Base-by-base conservation (phyloP, 2,329 filamentous ascomycete genomes). In the Setomelanomma holmii region DNA sequence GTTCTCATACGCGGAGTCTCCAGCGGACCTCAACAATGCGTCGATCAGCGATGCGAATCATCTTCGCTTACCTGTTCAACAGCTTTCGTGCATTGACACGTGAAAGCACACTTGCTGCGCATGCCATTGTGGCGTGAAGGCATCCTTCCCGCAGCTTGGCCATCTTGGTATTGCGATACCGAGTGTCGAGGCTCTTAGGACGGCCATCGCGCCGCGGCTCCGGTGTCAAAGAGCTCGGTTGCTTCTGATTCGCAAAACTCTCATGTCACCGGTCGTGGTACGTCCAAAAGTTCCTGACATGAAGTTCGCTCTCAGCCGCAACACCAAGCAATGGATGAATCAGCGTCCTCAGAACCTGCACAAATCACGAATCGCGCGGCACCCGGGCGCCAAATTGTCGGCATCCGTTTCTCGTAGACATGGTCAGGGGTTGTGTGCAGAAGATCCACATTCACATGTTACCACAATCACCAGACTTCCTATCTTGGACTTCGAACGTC, bases 371-470 rank as follows among this genome's bases (percentile, higher is more conserved):
- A 40, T 58, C 49, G 44, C 46, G 45, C 53, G 12, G 27, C 22
- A 36, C 36, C 19, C 41, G 14, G 27, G 27, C 27, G 27, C 27
- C 27, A 14, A 3, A 30, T 10, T 14, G 27, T 30, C 27, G 27
- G 27, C 27, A 30, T 30, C 5, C 27, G 27, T 8, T 30, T 30
- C 10, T 14, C 21, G 39, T 10, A n/a, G 5, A 41, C 40, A 47
- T 33, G 38, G 39, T 40, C 36, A 34, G 41, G 35, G 40, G n/a
- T 27, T 33, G 16, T 19, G 20, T 12, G 16, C 8, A 20, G 38
- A n/a, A 22, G 38, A 42, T 53, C 54, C 59, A 62, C 56, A 58
- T 58, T 62, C 59, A 62, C 59, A 62, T 62, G 59, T 42, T 27
- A 53, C 42, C 36, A 27, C 6, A 16, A 11, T 12, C 22, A 40